Conservation (phyloP, 257 asterid genomes). For the Ophiorrhiza pumila region DNA sequence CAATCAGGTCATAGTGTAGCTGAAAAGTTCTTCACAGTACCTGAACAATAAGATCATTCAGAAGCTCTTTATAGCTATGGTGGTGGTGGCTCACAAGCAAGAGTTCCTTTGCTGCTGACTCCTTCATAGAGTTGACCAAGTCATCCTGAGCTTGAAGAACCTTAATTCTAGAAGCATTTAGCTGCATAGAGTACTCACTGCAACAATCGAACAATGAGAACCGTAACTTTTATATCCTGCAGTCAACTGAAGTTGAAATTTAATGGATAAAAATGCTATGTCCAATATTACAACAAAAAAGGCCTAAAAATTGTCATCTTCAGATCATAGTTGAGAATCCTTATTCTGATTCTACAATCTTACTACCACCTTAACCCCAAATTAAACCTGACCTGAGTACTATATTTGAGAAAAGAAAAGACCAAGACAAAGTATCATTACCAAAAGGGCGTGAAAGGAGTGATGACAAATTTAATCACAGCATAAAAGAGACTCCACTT, state of each 20-base stretch:
- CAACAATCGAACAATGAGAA: slow-evolving; percentile 16
- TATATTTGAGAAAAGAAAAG: neutral
- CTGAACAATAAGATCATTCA: slow-evolving; percentile 78
- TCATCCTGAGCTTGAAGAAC: slow-evolving; percentile 93
- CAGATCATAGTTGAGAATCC: neutral
- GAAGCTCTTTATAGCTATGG: slow-evolving; percentile 48
- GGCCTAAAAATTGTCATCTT: neutral
- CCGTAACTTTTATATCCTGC: slow-evolving; percentile 5
- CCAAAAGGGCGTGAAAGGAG: neutral
- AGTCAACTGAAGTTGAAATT: neutral
- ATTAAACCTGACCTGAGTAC: neutral
- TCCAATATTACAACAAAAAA: neutral
- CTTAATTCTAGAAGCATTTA: slow-evolving; percentile 76
- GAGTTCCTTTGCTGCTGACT: slow-evolving; percentile 53
- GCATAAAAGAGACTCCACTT: neutral
- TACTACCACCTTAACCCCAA: neutral
- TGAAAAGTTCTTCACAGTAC: slow-evolving; percentile 26
- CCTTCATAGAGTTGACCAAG: slow-evolving; percentile 75
- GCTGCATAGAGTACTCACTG: slow-evolving; percentile 82
- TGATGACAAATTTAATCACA: neutral
- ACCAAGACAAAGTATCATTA: neutral
- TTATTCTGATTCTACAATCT: neutral
- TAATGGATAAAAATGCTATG: neutral
- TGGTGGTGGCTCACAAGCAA: slow-evolving; percentile 50
- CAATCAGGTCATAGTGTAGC: neutral